Base-by-base conservation (phyloP, 306 rosid species). In the Benincasa hispida region DNA sequence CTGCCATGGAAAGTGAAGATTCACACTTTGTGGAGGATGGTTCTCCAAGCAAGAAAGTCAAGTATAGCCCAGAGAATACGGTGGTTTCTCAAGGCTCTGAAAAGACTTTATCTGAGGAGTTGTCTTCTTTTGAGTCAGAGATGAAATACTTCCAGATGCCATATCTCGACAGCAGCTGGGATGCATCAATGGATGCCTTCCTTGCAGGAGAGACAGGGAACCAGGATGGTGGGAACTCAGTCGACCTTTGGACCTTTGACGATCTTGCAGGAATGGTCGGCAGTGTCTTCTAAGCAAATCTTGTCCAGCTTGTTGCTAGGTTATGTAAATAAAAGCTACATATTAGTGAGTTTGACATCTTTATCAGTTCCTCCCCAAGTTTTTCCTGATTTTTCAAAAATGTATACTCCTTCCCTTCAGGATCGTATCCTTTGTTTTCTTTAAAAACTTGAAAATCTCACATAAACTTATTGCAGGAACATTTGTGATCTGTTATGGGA, bases 311-410 rank as follows among this genome's bases (percentile, higher is more conserved):
- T 74, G 68, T 60, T 74, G 68, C 76, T 80, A 39, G 51, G 78
- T 83, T 84, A 85, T 95, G 99, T 95, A 92, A 95, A 95, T 90
- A 95, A 95, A 87, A 50, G 92, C 92, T 86, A 85, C 95, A 90
- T 84, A 93, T 87, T 78, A 90, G 92, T 90, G 83, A 82, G 77
- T 79, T 82, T 79, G 75, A 34, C 70, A 62, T 77, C 80, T 63
- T 66, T 65, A 51, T 59, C 79, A 47, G 37, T 35, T 34, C 10
- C 25, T 32, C 66, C 78, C 60, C n/a, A 34, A 55, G 4, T 55
- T 35, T n/a, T 74, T 74, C 50, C 62, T n/a, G 34, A 34, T 28
- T 30, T 22, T n/a, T 55, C 1, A 3, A 72, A 27, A 13, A 6
- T 72, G 76, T 27, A 72, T 48, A 53, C 59, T 47, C 76, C 59